These are phyloP conservation scores for Fusarium verrucosum DNA, from an alignment of 2,329 filamentous ascomycete species.

Conservation along the genomic window DNA sequence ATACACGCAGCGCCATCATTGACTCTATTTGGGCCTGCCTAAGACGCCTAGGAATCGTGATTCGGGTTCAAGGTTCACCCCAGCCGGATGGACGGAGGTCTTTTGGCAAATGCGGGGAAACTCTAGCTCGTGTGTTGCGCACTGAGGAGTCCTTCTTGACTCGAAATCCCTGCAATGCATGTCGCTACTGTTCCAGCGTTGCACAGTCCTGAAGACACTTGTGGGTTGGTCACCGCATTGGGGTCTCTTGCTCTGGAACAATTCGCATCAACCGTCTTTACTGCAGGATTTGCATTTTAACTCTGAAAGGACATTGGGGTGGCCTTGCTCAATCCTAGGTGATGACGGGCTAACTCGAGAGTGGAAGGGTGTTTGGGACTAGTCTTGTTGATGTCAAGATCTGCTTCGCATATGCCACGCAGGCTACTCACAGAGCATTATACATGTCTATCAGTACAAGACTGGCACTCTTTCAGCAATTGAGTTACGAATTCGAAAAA, in stretches of 20 bases:
- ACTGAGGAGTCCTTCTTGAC: conserved; percentile 32
- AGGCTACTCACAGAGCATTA: conserved; percentile 1
- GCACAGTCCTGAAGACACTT: background rate
- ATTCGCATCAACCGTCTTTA: background rate
- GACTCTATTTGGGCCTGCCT: conserved; percentile 21
- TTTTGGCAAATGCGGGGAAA: conserved; percentile 42
- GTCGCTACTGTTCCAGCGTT: conserved; percentile 4
- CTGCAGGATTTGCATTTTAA: background rate
- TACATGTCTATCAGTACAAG: background rate
- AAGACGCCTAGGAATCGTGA: conserved; percentile 25
- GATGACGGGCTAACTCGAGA: conserved; percentile 30
- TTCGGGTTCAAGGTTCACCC: conserved; percentile 37
- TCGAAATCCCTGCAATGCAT: conserved; percentile 17
- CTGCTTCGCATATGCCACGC: conserved; percentile 19
- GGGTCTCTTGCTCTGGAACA: background rate
- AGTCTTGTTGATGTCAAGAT: conserved; percentile 28
- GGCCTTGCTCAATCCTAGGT: conserved; percentile 2
- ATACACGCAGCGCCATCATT: conserved; percentile 14
- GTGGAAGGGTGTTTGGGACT: conserved; percentile 28
- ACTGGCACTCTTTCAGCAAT: conserved; percentile 4
- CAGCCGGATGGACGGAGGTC: conserved; percentile 41
- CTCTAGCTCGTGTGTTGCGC: conserved; percentile 9
- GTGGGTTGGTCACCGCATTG: conserved; percentile 2
- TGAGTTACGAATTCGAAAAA: conserved; percentile 7
- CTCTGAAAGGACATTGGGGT: background rate